phyloP scores from a whole-genome alignment of 805 yeast species.

The Schizosaccharomyces lindneri region DNA sequence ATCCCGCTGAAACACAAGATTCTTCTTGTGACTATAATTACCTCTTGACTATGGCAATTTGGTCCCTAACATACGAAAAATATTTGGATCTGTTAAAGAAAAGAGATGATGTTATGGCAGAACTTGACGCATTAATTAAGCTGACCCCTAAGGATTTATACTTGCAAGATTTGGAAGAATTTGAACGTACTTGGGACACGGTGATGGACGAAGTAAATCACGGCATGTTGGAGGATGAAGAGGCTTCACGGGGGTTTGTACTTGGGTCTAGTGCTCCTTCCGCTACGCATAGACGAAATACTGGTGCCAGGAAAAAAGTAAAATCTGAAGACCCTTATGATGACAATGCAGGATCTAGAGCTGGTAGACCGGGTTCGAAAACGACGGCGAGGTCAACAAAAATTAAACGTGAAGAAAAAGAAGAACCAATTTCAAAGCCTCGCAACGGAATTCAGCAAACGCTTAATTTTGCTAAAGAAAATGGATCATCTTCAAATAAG shows the following conservation, averaged over 20 bases:
- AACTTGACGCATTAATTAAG: slow-evolving; percentile 37
- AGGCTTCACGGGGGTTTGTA: background rate
- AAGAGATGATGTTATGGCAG: slow-evolving; percentile 44
- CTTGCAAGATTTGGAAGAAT: slow-evolving; percentile 59
- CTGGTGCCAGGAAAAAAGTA: background rate
- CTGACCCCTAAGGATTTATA: slow-evolving; percentile 70
- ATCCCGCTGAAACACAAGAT: slow-evolving; percentile 13
- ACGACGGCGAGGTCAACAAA: too few species aligned
- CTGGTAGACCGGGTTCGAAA: too few species aligned
- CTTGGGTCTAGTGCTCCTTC: too few species aligned
- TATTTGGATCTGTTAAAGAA: slow-evolving; percentile 59
- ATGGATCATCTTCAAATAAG: too few species aligned
- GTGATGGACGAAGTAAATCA: slow-evolving; percentile 35
- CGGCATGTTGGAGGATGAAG: background rate
- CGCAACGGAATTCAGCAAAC: too few species aligned
- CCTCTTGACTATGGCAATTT: slow-evolving; percentile 70
- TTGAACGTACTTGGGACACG: slow-evolving; percentile 37
- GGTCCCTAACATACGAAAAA: slow-evolving; percentile 79
- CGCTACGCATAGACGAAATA: background rate
- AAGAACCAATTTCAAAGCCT: too few species aligned
- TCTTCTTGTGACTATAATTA: slow-evolving; percentile 53
- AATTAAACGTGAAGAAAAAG: too few species aligned
- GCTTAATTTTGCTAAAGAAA: too few species aligned
- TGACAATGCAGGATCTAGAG: too few species aligned
- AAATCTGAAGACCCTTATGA: background rate